phyloP scores from a whole-genome alignment of 768 basidiomycete genomes.

The Dendrothele bispora region DNA sequence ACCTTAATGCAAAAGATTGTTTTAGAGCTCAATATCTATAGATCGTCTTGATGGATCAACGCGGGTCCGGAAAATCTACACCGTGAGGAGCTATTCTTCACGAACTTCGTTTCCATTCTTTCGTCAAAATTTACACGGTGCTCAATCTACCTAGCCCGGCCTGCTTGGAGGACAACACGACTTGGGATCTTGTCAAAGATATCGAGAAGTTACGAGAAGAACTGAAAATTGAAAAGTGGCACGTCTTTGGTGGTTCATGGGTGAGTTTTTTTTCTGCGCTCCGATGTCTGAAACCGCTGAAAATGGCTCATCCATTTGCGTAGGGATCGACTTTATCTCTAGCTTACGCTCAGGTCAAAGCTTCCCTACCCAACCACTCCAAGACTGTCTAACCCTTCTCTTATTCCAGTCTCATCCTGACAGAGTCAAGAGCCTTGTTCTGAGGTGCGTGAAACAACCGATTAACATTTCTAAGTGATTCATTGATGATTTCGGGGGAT shows the following conservation, averaged over 20 bases:
- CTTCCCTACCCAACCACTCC: not conserved
- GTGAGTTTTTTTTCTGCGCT: constrained; percentile 35
- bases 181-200: constrained; percentile 91
- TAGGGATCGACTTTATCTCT: constrained; percentile 86
- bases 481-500: not conserved
- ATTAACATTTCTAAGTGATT: not conserved
- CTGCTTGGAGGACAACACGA: constrained; percentile 83
- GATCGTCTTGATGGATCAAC: constrained; percentile 89
- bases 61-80: constrained; percentile 84
- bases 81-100: constrained; percentile 51
- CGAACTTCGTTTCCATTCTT: not conserved
- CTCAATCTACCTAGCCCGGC: constrained; percentile 53
- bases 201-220: constrained; percentile 80
- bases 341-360: constrained; percentile 75
- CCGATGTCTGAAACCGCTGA: not conserved
- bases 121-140: constrained; percentile 3
- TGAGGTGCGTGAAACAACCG: constrained; percentile 49
- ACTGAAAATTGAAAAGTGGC: constrained; percentile 82
- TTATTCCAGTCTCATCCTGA: constrained; percentile 69
- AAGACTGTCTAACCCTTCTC: not conserved
- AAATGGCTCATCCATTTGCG: not conserved
- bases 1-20: not conserved
- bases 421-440: constrained; percentile 72
- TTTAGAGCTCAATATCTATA: constrained; percentile 22
- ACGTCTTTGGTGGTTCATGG: constrained; percentile 96